Percentiles rank a stretch among this genome's conserved stretches.
Conservation (phyloP, 768 basidiomycete genomes). For the Boletus pseudopeckii region DNA sequence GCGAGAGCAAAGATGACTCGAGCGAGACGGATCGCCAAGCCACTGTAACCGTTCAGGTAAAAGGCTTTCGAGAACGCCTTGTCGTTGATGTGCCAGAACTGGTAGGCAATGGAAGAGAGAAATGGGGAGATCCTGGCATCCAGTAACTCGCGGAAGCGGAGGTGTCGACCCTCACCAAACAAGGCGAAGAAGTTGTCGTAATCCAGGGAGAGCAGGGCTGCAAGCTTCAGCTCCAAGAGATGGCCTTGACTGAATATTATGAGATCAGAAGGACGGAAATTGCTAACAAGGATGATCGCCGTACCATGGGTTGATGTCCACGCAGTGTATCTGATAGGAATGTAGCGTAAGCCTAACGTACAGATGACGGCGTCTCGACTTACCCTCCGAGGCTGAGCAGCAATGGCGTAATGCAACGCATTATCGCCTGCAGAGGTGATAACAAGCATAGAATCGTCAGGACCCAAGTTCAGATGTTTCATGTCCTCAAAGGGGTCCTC, state of each 20-base stretch:
- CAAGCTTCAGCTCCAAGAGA: slow-evolving; percentile 75
- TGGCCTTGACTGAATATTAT: slow-evolving; percentile 56
- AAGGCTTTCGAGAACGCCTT: slow-evolving; percentile 49
- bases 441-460: slow-evolving; percentile 63
- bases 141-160: slow-evolving; percentile 56
- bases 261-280: neutral
- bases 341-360: neutral
- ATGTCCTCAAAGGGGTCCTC: slow-evolving; percentile 79
- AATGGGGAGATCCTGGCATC: slow-evolving; percentile 60
- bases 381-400: slow-evolving; percentile 53
- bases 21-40: slow-evolving; percentile 63
- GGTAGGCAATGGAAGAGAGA: slow-evolving; percentile 69
- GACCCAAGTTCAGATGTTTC: slow-evolving; percentile 53
- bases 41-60: slow-evolving; percentile 66
- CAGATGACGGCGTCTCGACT: slow-evolving; percentile 7
- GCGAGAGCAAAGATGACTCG: slow-evolving; percentile 55
- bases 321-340: slow-evolving; percentile 53
- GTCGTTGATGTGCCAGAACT: slow-evolving; percentile 70
- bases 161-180: slow-evolving; percentile 64
- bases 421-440: slow-evolving; percentile 82
- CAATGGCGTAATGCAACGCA: slow-evolving; percentile 73
- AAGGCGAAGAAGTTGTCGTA: slow-evolving; percentile 63
- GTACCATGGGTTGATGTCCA: slow-evolving; percentile 69
- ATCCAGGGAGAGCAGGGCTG: slow-evolving; percentile 51
- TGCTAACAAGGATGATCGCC: neutral